Evolutionary conservation across 2,329 filamentous ascomycete genomes (phyloP).

Genomic region (Leptographium radiaticola): DNA sequence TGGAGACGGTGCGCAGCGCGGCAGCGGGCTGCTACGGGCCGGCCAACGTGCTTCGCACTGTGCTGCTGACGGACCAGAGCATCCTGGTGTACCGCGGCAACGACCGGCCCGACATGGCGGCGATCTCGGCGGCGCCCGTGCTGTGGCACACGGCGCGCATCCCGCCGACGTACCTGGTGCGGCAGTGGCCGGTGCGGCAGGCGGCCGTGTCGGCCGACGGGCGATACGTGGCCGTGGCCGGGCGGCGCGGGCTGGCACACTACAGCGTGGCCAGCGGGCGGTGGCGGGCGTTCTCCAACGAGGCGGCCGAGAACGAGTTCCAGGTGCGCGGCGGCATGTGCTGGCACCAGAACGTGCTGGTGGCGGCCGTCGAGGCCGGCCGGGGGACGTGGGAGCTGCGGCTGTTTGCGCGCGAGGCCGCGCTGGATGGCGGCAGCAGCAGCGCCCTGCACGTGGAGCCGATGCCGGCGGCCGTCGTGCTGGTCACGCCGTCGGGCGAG

Average conservation of each 20-base stretch:
- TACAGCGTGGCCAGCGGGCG: conserved; percentile 90
- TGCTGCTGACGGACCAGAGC: conserved; percentile 77
- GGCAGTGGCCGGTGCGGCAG: conserved; percentile 87
- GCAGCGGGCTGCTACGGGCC: conserved; percentile 83
- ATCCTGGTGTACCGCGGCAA: conserved; percentile 91
- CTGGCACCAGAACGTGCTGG: conserved; percentile 92
- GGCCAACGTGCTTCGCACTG: conserved; percentile 77
- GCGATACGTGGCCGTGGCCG: conserved; percentile 92
- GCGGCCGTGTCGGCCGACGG: conserved; percentile 85
- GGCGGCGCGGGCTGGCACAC: conserved; percentile 78
- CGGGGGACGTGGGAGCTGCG: conserved; percentile 58
- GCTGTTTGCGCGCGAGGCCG: conserved; percentile 79
- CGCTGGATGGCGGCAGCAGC: conserved; percentile 44
- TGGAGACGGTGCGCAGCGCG: conserved; percentile 93
- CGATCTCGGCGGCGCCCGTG: conserved; percentile 81
- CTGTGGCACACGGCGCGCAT: conserved; percentile 92
- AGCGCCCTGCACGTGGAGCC: conserved; percentile 64
- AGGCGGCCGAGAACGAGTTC: conserved; percentile 75
- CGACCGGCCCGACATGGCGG: conserved; percentile 78
- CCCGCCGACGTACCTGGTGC: conserved; percentile 69
- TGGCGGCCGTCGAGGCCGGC: conserved; percentile 83
- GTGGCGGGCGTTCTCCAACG: conserved; percentile 88
- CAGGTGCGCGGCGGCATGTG: conserved; percentile 93
- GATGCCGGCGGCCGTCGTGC: conserved; percentile 74
- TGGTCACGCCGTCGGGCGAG: conserved; percentile 78